Percentiles rank a stretch among this genome's conserved stretches.
phyloP scores from a whole-genome alignment of 1,139 yeast species.

The Pichia sp. region DNA sequence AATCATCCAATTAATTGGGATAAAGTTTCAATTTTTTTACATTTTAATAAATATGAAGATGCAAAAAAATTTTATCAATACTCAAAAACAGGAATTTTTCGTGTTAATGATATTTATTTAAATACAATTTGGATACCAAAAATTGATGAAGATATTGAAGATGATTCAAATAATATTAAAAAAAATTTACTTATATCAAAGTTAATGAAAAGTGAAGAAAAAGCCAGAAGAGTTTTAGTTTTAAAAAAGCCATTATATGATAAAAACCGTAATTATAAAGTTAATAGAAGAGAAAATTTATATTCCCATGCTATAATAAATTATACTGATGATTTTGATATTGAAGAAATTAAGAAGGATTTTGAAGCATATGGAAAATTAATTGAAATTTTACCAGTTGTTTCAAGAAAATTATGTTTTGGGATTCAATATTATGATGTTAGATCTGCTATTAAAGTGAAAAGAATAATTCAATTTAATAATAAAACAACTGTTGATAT shows the following conservation, averaged over 20 bases:
- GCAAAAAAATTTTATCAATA: constrained; percentile 53
- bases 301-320: constrained; percentile 31
- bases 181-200: constrained; percentile 5
- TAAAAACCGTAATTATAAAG: constrained; percentile 12
- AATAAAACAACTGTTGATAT: not conserved
- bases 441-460: constrained; percentile 58
- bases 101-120: constrained; percentile 53
- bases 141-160: constrained; percentile 6
- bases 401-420: constrained; percentile 60
- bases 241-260: constrained; percentile 25
- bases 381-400: constrained; percentile 58
- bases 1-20: constrained; percentile 22
- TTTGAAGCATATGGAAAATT: constrained; percentile 55
- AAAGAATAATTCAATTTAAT: constrained; percentile 32
- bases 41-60: constrained; percentile 47
- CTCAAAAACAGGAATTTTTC: constrained; percentile 51
- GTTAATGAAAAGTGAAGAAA: constrained; percentile 21
- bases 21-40: constrained; percentile 37
- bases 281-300: constrained; percentile 13
- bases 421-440: constrained; percentile 60
- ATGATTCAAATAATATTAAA: not conserved
- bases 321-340: constrained; percentile 32
- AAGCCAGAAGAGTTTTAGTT: constrained; percentile 28
- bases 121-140: constrained; percentile 30
- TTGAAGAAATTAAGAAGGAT: constrained; percentile 40